Evolutionary conservation across 768 basidiomycete species (phyloP).

Genomic region (Tricholoma bakamatsutake): DNA sequence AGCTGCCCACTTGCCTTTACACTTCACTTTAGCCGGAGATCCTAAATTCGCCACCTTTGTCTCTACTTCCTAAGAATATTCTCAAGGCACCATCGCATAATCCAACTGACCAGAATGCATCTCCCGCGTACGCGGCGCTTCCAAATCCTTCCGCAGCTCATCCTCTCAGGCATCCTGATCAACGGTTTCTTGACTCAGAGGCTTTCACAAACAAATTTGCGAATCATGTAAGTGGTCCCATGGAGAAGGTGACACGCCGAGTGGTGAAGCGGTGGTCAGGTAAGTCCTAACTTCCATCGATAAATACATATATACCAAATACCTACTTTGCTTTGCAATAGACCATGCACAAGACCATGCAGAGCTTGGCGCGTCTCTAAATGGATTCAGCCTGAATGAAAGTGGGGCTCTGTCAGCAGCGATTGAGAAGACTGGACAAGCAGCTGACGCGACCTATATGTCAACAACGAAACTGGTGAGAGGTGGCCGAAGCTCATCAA

Average conservation of each 20-base stretch:
- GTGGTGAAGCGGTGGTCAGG: constrained; percentile 94
- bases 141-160: constrained; percentile 88
- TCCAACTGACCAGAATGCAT: constrained; percentile 74
- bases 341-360: constrained; percentile 84
- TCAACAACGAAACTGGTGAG: constrained; percentile 84
- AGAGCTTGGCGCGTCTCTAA: constrained; percentile 87
- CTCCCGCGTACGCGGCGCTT: constrained; percentile 73
- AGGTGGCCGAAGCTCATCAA: constrained; percentile 4
- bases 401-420: constrained; percentile 65
- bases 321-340: constrained; percentile 17
- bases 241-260: constrained; percentile 95
- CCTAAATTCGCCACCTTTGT: constrained; percentile 86
- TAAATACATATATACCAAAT: constrained; percentile 1
- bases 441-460: constrained; percentile 90
- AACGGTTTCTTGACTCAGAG: constrained; percentile 94
- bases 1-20: neutral
- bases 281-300: constrained; percentile 26
- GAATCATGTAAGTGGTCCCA: constrained; percentile 80
- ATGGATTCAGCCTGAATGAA: constrained; percentile 92
- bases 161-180: constrained; percentile 88
- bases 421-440: constrained; percentile 96
- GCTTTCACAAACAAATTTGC: constrained; percentile 95
- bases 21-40: constrained; percentile 70
- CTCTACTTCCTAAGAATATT: constrained; percentile 89
- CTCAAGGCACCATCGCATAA: constrained; percentile 94